Percentiles rank a stretch among this genome's conserved stretches.
Evolutionary conservation across 116 monocot species (phyloP).

Genomic region (Cymodocea nodosa): DNA sequence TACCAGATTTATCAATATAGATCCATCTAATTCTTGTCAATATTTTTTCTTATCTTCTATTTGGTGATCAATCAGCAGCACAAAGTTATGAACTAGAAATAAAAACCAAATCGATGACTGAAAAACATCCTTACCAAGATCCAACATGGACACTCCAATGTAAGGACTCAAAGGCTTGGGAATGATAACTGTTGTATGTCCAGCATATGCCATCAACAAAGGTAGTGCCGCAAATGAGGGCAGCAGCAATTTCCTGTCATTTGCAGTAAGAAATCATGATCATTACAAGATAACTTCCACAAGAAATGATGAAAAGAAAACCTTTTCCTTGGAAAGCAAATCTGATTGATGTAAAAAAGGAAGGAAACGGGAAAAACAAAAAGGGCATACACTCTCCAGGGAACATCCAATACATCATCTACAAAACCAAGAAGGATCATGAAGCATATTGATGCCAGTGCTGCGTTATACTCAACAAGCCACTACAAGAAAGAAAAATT

Average conservation of each 20-base stretch:
- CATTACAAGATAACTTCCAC: not conserved
- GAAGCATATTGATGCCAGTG: slow-evolving; percentile 86
- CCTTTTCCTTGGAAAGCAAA: no score
- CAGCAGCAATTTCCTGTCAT: slow-evolving; percentile 70
- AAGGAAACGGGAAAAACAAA: not conserved
- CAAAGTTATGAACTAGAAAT: not conserved
- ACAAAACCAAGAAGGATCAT: slow-evolving; percentile 97
- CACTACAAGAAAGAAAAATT: slow-evolving; percentile 45
- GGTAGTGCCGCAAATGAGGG: slow-evolving; percentile 94
- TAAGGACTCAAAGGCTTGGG: slow-evolving; percentile 80
- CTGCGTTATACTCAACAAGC: slow-evolving; percentile 98
- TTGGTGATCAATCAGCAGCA: no score
- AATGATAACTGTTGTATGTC: slow-evolving; percentile 82
- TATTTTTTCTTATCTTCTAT: no score
- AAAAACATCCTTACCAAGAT: slow-evolving; percentile 53
- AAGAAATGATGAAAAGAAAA: not conserved
- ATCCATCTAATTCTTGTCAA: no score
- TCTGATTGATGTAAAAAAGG: not conserved
- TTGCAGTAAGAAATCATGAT: not conserved
- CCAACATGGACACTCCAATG: slow-evolving; percentile 51
- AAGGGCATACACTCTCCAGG: slow-evolving; percentile 83
- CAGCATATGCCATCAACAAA: slow-evolving; percentile 96
- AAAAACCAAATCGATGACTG: not conserved
- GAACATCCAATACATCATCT: slow-evolving; percentile 94
- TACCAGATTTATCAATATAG: no score